Evolutionary conservation across 2,329 filamentous ascomycete genomes (phyloP), one percentile per base, ranked within the genome.

Genomic region (Botrytis byssoidea): DNA sequence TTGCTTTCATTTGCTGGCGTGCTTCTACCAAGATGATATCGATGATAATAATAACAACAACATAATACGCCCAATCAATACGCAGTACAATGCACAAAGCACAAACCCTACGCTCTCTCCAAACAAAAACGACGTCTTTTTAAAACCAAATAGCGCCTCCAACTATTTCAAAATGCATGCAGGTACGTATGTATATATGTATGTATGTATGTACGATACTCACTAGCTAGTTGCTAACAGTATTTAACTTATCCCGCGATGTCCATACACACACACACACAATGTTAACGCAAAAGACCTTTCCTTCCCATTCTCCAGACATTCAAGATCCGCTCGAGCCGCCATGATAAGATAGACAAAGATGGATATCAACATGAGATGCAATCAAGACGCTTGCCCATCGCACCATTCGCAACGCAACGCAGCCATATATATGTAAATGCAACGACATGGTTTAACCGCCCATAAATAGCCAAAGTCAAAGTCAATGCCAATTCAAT

Each of bases 371-470:
- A 68, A 68, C 65, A 68, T 68, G 46, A 68, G 4, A 67, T 40
- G 65, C 46, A 16, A 67, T 40, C 65, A 40, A 68, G 46, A 55
- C 35, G 12, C 65, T 68, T 46, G 22, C 32, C 65, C 46, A 40
- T 40, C 65, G 46, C 46, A 68, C 65, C n/a, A n/a, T 57, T 57
- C 65, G 48, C 48, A 48, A 66, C 63, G 63, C 63, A 57, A 68
- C 63, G 63, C 63, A 57, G 57, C 65, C 65, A 20, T 68, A 68
- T 40, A 40, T 40, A 29, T 68, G 65, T 68, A 68, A 68, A 68
- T 68, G 65, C 65, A 68, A 68, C 48, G 65, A 68, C 65, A 55
- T 68, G 65, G 57, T 68, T 29, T 57, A 68, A 68, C 65, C 65
- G 16, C 65, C 65, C 48, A 68, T 48, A 32, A 68, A 68, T 22